Base-by-base conservation (phyloP, 129 eudicot genomes). In the Calendula officinalis region DNA sequence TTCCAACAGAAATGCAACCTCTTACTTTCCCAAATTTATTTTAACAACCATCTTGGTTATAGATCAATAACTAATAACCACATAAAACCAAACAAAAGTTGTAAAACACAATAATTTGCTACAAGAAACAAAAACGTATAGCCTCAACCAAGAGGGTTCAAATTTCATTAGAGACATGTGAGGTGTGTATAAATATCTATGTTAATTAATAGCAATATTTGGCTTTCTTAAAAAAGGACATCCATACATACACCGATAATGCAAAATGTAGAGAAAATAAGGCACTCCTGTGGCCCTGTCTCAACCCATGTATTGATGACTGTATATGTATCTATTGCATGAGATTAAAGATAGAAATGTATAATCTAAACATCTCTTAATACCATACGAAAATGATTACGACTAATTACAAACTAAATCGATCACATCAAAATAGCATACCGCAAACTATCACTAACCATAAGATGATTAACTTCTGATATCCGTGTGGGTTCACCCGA, bases 401-500 rank as follows among this genome's bases (percentile, higher is more conserved):
- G 41, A 52, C 59, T 3, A 41, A 34, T 55, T 67, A 68, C 45
- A 47, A 22, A 8, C 63, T 11, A 22, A 2, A 1, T 22, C 30
- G 30, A 22, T 77, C 66, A 83, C 86, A 83, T 83, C 74, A 83
- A 71, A 35, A 83, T 80, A 14, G 90, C 90, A 45, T 83, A 83
- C 22, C 90, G 83, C 90, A 83, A 77, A 65, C 90, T 83, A 62
- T 83, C 90, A 38, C 70, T 83, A 53, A 83, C 83, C 76, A 83
- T 83, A 6, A 83, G 90, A 52, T 80, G 83, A 59, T 83, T 81
- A 50, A 83, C 67, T 58, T 83, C 90, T 6, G 90, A 66, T 48
- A 78, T 60, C 47, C 78, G 84, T 3, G 62, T 63, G 55, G 66
- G 58, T 64, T 83, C 90, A 1, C 81, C 81, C 6, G 86, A 72